phyloP scores from a whole-genome alignment of 768 basidiomycete genomes.

The Thelephora ganbajun region DNA sequence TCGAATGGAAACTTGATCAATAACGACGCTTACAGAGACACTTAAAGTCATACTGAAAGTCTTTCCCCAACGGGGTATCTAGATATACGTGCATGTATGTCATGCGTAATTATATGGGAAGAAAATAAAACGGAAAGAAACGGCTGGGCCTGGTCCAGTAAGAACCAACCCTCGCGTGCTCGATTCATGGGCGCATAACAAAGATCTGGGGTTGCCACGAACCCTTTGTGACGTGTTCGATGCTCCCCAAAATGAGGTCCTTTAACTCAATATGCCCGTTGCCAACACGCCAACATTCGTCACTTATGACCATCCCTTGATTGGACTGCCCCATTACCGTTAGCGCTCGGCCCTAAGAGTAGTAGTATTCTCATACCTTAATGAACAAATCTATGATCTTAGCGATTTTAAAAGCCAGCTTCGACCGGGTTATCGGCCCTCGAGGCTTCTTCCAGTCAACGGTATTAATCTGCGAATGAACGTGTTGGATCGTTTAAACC shows the following conservation, averaged over 20 bases:
- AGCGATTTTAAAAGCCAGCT: not conserved
- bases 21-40: too few relatives aligned
- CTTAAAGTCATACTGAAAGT: too few relatives aligned
- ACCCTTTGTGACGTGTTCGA: not conserved
- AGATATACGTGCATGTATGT: too few relatives aligned
- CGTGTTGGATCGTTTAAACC: not conserved
- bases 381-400: not conserved
- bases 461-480: not conserved
- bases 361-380: not conserved
- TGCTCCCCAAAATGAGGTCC: not conserved
- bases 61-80: too few relatives aligned
- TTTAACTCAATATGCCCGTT: not conserved
- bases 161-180: too few relatives aligned
- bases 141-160: too few relatives aligned
- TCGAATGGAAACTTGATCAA: too few relatives aligned
- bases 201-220: not conserved
- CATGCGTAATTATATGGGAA: too few relatives aligned
- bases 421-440: not conserved
- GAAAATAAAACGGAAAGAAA: too few relatives aligned
- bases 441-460: not conserved
- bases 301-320: not conserved
- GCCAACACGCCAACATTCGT: not conserved
- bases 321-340: not conserved
- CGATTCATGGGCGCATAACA: too few relatives aligned
- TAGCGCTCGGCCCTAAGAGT: not conserved